phyloP scores from a whole-genome alignment of 2,329 filamentous ascomycete genomes.

The Pseudopithomyces chartarum region DNA sequence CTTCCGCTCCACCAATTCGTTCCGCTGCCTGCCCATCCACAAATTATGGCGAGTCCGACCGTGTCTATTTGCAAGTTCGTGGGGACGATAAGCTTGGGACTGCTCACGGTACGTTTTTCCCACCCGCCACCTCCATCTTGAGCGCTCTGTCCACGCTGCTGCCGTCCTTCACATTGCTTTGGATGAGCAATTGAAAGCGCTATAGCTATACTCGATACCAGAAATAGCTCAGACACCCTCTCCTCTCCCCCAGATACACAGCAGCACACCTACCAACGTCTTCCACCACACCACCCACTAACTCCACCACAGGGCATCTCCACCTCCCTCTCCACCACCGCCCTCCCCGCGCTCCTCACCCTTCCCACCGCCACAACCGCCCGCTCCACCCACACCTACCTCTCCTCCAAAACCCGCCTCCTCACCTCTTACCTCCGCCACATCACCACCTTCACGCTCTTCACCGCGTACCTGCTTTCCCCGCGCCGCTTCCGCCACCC shows the following conservation, averaged over 20 bases:
- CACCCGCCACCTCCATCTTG: constrained; percentile 19
- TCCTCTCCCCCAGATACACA: too few relatives aligned
- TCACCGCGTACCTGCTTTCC: constrained; percentile 78
- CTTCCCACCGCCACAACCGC: constrained; percentile 78
- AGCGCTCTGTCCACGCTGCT: constrained; percentile 9
- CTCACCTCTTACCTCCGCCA: constrained; percentile 66
- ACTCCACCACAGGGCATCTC: constrained; percentile 74
- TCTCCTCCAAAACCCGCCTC: constrained; percentile 62
- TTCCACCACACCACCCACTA: background rate
- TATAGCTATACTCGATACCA: background rate
- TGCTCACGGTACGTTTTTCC: constrained; percentile 74
- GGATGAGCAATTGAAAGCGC: background rate
- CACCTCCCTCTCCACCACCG: constrained; percentile 78
- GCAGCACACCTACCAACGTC: too few relatives aligned
- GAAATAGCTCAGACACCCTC: too few relatives aligned
- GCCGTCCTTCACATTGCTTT: constrained; percentile 6
- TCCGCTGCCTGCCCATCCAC: constrained; percentile 7
- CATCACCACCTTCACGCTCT: constrained; percentile 72
- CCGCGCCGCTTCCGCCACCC: constrained; percentile 79
- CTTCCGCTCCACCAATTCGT: constrained; percentile 1
- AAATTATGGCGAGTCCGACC: constrained; percentile 65
- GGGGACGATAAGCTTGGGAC: constrained; percentile 84
- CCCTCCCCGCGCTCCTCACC: constrained; percentile 78
- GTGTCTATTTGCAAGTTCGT: constrained; percentile 89
- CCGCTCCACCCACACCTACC: constrained; percentile 62